Base-by-base conservation (phyloP, 208 protist genomes). In the Leishmania tarentolae region DNA sequence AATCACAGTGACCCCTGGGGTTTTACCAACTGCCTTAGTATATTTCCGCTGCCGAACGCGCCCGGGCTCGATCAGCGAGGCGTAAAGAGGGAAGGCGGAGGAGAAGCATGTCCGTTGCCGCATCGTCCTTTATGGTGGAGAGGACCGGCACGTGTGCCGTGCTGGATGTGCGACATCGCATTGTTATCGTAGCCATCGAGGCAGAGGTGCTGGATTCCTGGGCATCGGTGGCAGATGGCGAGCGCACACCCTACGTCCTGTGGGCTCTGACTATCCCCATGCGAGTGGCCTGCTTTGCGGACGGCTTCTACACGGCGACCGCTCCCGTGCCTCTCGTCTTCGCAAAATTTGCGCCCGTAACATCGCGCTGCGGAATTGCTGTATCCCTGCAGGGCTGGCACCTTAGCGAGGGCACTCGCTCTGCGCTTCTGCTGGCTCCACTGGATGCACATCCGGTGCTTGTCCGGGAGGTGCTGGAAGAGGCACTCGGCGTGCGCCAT, bases 321-420 rank as follows among this genome's bases (percentile, higher is more conserved):
- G 6, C 40, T 28, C 83, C 86, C 15, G 69, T 89, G 40, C 78
- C 83, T 13, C 75, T 88, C 2, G 79, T 74, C 52, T 72, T 56
- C 71, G 63, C 84, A 15, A 37, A 44, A 28, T 46, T 28, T n/a
- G 24, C 19, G 8, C 24, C 70, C 9, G 52, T 47, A 3, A 21
- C 44, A 11, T 28, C 70, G 47, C 40, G 0, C 50, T 31, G 28
- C 44, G n/a, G 24, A 37, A 66, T 56, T 13, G 40, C 73, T 6
- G 72, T 84, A 52, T 47, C 80, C 24, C 73, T 87, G 57, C 73
- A 37, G 9, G 70, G 86, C 31, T 89, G 86, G 86, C 85, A 89
- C 63, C 28, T 88, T 42, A 46, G n/a, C 56, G 72, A 61, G n/a
- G 84, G 82, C 53, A 85, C 82, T 15, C 72, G 75, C 15, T 76